Evolutionary conservation across 371 early-diverging fungal genomes (phyloP).

Genomic region (Mucor velutinosus): DNA sequence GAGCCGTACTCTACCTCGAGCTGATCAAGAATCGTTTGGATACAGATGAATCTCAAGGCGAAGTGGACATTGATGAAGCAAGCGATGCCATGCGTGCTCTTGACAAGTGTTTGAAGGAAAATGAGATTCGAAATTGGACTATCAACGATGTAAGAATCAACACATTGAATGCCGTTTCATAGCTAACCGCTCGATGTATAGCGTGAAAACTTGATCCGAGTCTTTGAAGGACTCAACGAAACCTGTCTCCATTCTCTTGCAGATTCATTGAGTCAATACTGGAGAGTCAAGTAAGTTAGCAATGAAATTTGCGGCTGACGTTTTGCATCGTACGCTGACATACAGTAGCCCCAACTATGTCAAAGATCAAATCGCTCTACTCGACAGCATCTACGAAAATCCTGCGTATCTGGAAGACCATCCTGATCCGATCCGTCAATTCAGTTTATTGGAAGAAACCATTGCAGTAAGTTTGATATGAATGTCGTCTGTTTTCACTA

Average conservation of each 20-base stretch:
- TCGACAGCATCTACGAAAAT: constrained; percentile 56
- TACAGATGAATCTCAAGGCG: constrained; percentile 27
- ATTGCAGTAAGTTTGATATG: constrained; percentile 40
- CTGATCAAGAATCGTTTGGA: constrained; percentile 58
- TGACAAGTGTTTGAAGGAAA: constrained; percentile 51
- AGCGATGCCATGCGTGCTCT: constrained; percentile 51
- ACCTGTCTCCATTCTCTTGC: constrained; percentile 40
- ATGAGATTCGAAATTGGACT: constrained; percentile 52
- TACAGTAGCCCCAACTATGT: constrained; percentile 42
- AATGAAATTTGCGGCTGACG: no score
- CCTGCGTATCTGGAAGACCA: constrained; percentile 50
- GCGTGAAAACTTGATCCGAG: constrained; percentile 47
- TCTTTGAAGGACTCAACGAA: constrained; percentile 49
- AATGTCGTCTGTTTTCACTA: not conserved
- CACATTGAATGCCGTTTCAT: not conserved
- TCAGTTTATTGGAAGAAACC: constrained; percentile 41
- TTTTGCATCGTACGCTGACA: not conserved
- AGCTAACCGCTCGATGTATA: not conserved
- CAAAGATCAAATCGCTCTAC: constrained; percentile 38
- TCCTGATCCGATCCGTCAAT: constrained; percentile 39
- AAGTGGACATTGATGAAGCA: constrained; percentile 50
- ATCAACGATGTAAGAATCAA: constrained; percentile 47
- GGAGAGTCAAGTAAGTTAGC: constrained; percentile 40
- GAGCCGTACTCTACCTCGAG: constrained; percentile 69
- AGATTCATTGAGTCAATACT: constrained; percentile 46